A percentile compares a stretch with the other conserved stretches of the same genome.
These are phyloP conservation scores for Geoglossum glabrum DNA, from an alignment of 495 filamentous ascomycete species.

Conservation along the genomic window DNA sequence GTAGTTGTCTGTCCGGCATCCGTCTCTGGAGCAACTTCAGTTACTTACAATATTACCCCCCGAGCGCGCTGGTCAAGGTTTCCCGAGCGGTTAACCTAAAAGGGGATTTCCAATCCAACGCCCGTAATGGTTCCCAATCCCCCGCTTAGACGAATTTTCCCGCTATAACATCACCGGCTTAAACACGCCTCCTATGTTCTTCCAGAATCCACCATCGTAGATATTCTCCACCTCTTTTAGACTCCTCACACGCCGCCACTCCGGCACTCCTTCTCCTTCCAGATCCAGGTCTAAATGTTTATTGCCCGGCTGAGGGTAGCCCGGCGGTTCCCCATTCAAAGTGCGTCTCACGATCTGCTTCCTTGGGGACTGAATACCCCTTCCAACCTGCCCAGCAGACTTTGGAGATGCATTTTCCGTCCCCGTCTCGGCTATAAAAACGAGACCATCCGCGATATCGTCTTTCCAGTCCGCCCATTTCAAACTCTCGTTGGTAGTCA, in stretches of 20 bases:
- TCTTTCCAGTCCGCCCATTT: constrained; percentile 7
- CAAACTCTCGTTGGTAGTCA: constrained; percentile 7
- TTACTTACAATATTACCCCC: no score
- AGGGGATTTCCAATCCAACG: no score
- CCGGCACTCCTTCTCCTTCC: background rate
- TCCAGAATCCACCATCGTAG: constrained; percentile 17
- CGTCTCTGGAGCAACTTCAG: no score
- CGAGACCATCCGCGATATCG: constrained; percentile 4
- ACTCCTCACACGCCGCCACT: constrained; percentile 12
- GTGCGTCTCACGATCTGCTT: constrained; percentile 13
- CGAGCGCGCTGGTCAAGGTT: no score
- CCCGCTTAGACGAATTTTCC: no score
- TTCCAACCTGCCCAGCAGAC: background rate
- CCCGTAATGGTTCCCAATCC: background rate
- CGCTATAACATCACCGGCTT: background rate
- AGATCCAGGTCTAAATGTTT: background rate
- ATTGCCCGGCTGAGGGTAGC: background rate
- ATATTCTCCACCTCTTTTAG: constrained; percentile 15
- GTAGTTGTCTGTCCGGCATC: background rate
- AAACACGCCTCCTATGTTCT: constrained; percentile 14
- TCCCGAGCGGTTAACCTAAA: no score
- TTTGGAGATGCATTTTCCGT: background rate
- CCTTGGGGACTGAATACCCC: constrained; percentile 5
- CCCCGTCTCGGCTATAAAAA: constrained; percentile 1
- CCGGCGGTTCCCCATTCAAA: constrained; percentile 10